Base-by-base conservation (phyloP, 768 basidiomycete genomes). In the Amanita pallidorosea region DNA sequence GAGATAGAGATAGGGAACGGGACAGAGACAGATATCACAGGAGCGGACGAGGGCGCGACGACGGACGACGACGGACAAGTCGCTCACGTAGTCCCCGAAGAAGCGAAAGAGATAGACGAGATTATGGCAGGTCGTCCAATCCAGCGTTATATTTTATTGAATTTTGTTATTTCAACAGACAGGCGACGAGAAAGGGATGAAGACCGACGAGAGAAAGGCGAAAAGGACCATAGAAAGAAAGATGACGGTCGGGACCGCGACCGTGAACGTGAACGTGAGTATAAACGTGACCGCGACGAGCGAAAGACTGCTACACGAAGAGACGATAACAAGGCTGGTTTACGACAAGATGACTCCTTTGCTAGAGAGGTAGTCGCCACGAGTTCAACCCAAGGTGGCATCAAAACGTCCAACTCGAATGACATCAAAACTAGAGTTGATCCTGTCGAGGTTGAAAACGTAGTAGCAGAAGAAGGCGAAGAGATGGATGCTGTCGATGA, bases 401-500 rank as follows among this genome's bases (percentile, higher is more conserved):
- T n/a, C 20, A 23, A 34, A 18, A 7, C 22, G 25, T 25, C 20
- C 25, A 22, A 42, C 7, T 15, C 22, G 9, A 27, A 9, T 34
- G 41, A 25, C 20, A 8, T n/a, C 31, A 5, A 29, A 44, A 25
- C 13, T n/a, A 34, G n/a, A 34, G n/a, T 15, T 13, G 49, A 44
- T n/a, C 23, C n/a, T 23, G 48, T 11, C 9, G 22, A 11, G 20
- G 17, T 8, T 3, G 41, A 38, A 13, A 18, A 27, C 12, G 63
- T 65, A 35, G 58, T 56, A 25, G 57, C 59, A 33, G 68, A 70
- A 57, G 72, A 73, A 40, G 77, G 73, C 3, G 79, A 78, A 53
- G 71, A 69, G 31, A 70, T 70, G 59, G 81, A 83, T 53, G 77
- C 69, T 20, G 71, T 68, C 25, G 76, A 74, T 52, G 82, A 79